Base-by-base conservation (phyloP, 331 rosid species). In the Prunus yedoensis region DNA sequence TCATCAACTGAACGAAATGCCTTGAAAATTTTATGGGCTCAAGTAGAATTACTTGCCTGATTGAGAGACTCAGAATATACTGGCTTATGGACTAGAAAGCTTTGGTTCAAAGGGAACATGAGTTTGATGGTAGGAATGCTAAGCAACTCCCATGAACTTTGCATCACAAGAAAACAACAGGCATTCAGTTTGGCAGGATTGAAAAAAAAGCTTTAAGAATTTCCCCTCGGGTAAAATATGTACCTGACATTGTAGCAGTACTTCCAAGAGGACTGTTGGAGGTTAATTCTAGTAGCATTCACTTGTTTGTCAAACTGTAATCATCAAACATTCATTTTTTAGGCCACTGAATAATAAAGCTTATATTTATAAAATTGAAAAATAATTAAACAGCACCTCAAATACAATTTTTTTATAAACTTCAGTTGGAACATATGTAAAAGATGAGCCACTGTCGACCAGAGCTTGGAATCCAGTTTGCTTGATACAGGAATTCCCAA, bases 221-320 rank as follows among this genome's bases (percentile, higher is more conserved):
- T 50, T 28, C 32, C 51, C 1, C 53, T 46, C 53, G 41, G 49
- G 54, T 59, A 57, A 52, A 68, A 38, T 65, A 56, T 76, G 38
- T 50, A 86, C 88, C 92, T 88, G 68, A 61, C 78, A 65, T 85
- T 85, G 45, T 89, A 89, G 81, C 93, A 89, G 84, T 83, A 87
- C 16, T 85, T 86, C 85, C 81, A 89, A 46, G 75, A 62, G 10
- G 25, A 8, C 8, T 75, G n/a, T 70, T 15, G 78, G 64, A 27
- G 32, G 25, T 1, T 18, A 73, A 73, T 66, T 74, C 87, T 79
- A 30, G 89, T 70, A 45, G 88, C 82, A 71, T 83, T 82, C 65
- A 87, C 70, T 77, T 81, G 85, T 54, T 79, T 83, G 79, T 87
- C 91, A 85, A 87, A 89, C 93, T 89, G 87, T 65, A 79, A 59